Evolutionary conservation across 768 basidiomycete genomes (phyloP), one percentile per base, ranked within the genome.

Genomic region (Lactifluus echinatus): DNA sequence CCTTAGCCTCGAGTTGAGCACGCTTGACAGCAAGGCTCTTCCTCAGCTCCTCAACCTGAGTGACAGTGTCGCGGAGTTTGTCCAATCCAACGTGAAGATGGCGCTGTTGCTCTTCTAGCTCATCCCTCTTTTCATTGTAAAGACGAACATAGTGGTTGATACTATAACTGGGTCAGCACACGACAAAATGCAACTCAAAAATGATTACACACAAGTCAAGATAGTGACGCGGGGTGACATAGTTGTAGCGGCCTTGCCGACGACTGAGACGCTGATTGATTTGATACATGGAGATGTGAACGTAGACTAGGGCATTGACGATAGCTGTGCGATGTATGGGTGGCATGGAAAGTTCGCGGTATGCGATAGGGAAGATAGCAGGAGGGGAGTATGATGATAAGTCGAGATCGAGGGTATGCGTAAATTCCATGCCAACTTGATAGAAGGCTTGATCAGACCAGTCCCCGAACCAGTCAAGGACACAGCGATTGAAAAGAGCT

Each of bases 371-470:
- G 84, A 97, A 97, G 62, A 85, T 78, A 15, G 75, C 67, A 8
- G 93, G 90, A 8, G 93, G 83, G 21, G 71, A 76, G 72, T 94
- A 98, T 0, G 84, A 81, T 4, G 89, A 77, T 36, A 91, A 71
- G 66, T 98, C 96, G 62, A 99, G 80, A 71, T 98, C 96, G 63
- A 99, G 79, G 0, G 89, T 87, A 51, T 89, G 82, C 2, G 95
- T 98, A 71, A 99, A 95, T 71, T 98, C 96, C 78, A 89, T 83
- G 42, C 90, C 96, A 59, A 99, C 96, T 76, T 98, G 96, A 68
- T 89, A 98, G 72, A 98, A 89, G 0, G 96, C 94, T 68, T 97
- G 94, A 65, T 96, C 93, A 15, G 94, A 93, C 96, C 96, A 99
- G 69, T 97, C 94, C 26, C 96, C 96, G 65, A 98, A 98, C 96